Base-by-base conservation (phyloP, 78 protist genomes). In the Pigoraptor vietnamica region DNA sequence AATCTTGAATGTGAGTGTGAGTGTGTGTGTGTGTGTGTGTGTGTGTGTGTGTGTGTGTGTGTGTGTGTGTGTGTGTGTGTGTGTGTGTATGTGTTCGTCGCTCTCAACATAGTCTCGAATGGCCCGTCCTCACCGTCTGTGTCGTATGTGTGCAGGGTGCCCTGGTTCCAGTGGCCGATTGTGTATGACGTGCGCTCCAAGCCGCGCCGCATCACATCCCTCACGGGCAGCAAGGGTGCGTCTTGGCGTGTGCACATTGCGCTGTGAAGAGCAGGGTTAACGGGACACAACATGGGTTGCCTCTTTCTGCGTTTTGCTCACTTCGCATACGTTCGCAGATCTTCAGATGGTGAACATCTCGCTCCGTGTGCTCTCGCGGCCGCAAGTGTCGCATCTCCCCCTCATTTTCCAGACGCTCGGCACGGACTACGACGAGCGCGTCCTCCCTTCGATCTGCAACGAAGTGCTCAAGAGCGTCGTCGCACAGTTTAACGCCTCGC, bases 401-500 rank as follows among this genome's bases (percentile, higher is more conserved):
- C 33, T 67, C 36, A 91, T 97, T 86, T 93, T 92, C 92, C 90
- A 96, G n/a, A 82, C 89, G 21, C 93, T 98, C 19, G 99, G 99
- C n/a, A 90, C 79, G 83, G 97, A 98, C 87, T 96, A 95, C 87
- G 98, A 95, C 89, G 98, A 98, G 90, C 92, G 96, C 32, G 98
- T 98, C 14, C 93, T 98, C 38, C 99, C 99, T 36, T 95, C 97
- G 23, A 97, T 98, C 39, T 96, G 92, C 38, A 96, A 98, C 92
- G 99, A 98, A 92, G 97, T 97, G 24, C 93, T 98, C 89, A 98
- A 98, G 95, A 23, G 94, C 67, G 97, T 96, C 10, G 97, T 97
- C 39, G 99, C 99, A 23, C 98, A 95, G 90, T 98, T 95, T 95
- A 98, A 96, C 90, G 99, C 99, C 0, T 92, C 97, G 19, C 99